Percentiles rank a stretch among this genome's conserved stretches.
Evolutionary conservation across 1,284 basidiomycete species (phyloP).

Genomic region (Sporisorium exsertum): DNA sequence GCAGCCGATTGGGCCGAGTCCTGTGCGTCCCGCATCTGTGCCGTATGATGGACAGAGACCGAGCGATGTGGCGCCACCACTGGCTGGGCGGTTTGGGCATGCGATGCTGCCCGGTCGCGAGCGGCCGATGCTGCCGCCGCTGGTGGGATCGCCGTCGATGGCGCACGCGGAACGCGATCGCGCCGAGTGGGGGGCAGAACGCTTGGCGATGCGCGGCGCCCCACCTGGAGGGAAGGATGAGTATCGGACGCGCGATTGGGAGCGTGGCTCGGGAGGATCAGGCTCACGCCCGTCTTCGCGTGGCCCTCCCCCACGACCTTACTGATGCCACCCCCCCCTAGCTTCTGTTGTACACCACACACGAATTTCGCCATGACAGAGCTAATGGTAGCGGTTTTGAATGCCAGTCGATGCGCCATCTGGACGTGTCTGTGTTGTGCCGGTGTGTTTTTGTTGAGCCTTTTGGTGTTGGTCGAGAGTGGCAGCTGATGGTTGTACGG

Average conservation of each 20-base stretch:
- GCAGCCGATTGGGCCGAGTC: background rate
- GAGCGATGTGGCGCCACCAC: background rate
- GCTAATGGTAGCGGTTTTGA: no score
- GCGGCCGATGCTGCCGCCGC: constrained; percentile 23
- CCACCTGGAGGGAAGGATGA: background rate
- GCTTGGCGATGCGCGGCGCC: background rate
- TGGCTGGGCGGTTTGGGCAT: background rate
- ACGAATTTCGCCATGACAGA: background rate
- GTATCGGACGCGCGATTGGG: background rate
- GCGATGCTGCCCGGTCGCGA: background rate
- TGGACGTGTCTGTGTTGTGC: no score
- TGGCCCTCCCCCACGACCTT: background rate
- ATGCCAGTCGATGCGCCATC: no score
- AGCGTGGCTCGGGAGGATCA: no score
- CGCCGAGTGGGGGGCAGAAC: background rate
- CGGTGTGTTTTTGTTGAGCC: no score
- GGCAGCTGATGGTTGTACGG: no score
- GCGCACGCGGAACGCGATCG: background rate
- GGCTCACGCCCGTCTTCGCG: background rate
- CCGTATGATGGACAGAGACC: constrained; percentile 12
- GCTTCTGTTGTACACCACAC: background rate
- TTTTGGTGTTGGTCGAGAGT: no score
- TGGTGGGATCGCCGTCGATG: constrained; percentile 7
- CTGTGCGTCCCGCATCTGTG: background rate
- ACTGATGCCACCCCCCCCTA: background rate